phyloP scores from a whole-genome alignment of 495 filamentous ascomycete genomes.

The Talaromyces nanjingensis region DNA sequence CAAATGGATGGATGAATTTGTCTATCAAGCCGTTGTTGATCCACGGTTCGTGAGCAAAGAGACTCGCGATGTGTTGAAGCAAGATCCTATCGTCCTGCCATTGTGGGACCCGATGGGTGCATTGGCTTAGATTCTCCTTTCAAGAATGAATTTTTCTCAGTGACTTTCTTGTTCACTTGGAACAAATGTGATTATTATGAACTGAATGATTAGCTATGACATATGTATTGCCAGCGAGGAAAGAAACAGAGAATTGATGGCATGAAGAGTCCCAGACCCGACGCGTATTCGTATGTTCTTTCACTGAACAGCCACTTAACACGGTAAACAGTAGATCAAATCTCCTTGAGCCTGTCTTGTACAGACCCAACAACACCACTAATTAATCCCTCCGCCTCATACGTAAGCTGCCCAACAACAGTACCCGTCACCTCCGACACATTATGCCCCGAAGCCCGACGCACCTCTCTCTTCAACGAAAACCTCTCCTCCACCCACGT shows the following conservation, averaged over 20 bases:
- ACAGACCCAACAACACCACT: neutral
- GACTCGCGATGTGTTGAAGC: slow-evolving; percentile 59
- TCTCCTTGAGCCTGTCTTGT: neutral
- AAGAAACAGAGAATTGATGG: neutral
- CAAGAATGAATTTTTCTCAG: neutral
- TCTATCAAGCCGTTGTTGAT: slow-evolving; percentile 83
- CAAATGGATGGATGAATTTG: slow-evolving; percentile 80
- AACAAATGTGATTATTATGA: neutral
- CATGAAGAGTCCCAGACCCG: neutral
- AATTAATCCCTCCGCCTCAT: neutral
- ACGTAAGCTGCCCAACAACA: neutral
- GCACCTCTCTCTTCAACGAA: slow-evolving; percentile 10
- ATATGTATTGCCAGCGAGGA: neutral
- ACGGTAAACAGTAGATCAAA: neutral
- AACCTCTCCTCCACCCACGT: slow-evolving; percentile 41
- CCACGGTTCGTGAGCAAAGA: slow-evolving; percentile 57
- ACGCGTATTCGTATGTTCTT: neutral
- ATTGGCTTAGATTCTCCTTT: slow-evolving; percentile 48
- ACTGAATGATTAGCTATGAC: neutral
- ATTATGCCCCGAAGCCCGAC: slow-evolving; percentile 1
- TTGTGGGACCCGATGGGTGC: slow-evolving; percentile 88
- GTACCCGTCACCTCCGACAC: neutral
- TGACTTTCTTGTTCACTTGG: neutral
- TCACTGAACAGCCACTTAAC: neutral
- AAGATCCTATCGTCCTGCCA: slow-evolving; percentile 62